Conservation (phyloP, 2,329 filamentous ascomycete genomes). For the Madurella mycetomatis region DNA sequence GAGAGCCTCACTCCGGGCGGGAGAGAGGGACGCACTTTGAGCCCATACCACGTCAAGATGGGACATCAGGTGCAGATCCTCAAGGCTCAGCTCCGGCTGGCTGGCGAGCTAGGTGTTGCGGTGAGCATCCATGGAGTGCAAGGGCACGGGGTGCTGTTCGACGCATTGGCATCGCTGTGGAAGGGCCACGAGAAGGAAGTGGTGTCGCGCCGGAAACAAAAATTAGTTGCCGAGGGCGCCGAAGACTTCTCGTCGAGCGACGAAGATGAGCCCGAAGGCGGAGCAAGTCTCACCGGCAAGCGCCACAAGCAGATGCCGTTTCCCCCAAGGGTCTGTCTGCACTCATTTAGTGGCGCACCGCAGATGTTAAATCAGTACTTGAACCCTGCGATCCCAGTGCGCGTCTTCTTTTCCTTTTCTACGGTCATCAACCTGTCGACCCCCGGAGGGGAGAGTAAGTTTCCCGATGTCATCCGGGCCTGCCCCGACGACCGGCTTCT, state of each 20-base stretch:
- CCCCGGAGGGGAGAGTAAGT: constrained; percentile 42
- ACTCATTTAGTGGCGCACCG: constrained; percentile 80
- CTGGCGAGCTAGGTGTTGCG: constrained; percentile 60
- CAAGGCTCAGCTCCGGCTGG: constrained; percentile 64
- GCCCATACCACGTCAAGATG: constrained; percentile 62
- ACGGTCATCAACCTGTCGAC: constrained; percentile 71
- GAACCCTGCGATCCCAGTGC: constrained; percentile 64
- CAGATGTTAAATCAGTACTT: constrained; percentile 76
- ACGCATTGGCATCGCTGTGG: constrained; percentile 62
- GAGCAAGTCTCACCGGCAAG: constrained; percentile 18
- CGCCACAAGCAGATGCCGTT: constrained; percentile 53
- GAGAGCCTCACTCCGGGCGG: constrained; percentile 60
- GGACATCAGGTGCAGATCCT: constrained; percentile 65
- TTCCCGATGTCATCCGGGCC: constrained; percentile 62
- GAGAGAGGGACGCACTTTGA: constrained; percentile 64
- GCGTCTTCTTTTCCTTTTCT: constrained; percentile 87
- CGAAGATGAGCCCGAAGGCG: constrained; percentile 32
- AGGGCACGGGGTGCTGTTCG: constrained; percentile 66
- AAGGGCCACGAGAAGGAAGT: constrained; percentile 63
- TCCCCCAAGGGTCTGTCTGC: constrained; percentile 84
- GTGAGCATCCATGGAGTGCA: constrained; percentile 72
- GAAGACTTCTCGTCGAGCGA: constrained; percentile 41
- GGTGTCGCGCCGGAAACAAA: constrained; percentile 55
- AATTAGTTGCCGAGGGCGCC: constrained; percentile 43
- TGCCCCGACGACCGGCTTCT: constrained; percentile 76